Evolutionary conservation across 345 rosid species (phyloP).

Genomic region (Pistacia integerrima): DNA sequence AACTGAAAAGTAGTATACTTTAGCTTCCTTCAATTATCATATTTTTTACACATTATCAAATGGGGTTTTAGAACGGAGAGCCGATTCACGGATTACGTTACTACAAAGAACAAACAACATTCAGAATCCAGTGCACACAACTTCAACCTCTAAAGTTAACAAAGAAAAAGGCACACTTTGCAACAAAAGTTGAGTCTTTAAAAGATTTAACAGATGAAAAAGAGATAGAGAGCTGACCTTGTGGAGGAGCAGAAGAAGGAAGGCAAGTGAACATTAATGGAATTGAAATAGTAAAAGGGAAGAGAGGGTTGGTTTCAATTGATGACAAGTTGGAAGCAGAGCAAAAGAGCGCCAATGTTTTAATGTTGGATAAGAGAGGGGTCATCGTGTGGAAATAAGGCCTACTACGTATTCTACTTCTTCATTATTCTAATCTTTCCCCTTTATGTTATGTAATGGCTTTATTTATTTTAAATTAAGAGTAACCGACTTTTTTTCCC

Average conservation of each 20-base stretch:
- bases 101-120: not conserved
- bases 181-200: not conserved
- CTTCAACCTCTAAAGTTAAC: not conserved
- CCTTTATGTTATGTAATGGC: too few relatives aligned
- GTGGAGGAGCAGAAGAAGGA: not conserved
- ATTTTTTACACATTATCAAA: not conserved
- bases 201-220: not conserved
- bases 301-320: slow-evolving; percentile 15
- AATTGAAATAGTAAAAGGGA: not conserved
- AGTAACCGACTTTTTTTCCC: too few relatives aligned
- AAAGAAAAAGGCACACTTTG: not conserved
- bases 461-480: too few relatives aligned
- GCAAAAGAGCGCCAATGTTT: slow-evolving; percentile 35
- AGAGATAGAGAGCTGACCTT: slow-evolving; percentile 24
- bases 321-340: not conserved
- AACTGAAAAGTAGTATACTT: too few relatives aligned
- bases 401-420: slow-evolving; percentile 31
- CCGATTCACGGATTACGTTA: not conserved
- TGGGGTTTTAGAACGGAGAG: not conserved
- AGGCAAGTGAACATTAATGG: not conserved
- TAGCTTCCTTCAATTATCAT: too few relatives aligned
- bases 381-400: slow-evolving; percentile 45
- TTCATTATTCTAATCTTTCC: too few relatives aligned
- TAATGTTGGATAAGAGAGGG: slow-evolving; percentile 30
- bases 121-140: not conserved